Conservation (phyloP, 768 basidiomycete genomes). For the Leccinum broughii region DNA sequence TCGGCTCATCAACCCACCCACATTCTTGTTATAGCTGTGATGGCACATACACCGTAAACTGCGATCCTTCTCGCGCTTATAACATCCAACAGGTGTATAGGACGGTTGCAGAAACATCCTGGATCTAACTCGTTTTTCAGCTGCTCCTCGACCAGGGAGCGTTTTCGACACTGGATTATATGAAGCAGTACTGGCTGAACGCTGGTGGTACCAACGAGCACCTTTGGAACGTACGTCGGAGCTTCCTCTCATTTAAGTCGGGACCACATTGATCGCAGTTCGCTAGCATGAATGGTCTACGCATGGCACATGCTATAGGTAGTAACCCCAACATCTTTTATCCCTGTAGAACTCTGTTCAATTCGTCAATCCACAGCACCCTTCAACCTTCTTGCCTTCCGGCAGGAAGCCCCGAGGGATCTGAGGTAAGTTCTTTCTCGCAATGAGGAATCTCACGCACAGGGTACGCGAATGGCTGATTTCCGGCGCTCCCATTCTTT, state of each 20-base stretch:
- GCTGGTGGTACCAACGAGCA: constrained; percentile 58
- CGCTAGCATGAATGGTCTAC: constrained; percentile 69
- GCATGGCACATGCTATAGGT: constrained; percentile 57
- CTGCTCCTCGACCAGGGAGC: constrained; percentile 57
- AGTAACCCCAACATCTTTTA: neutral
- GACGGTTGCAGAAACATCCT: neutral
- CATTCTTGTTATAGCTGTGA: constrained; percentile 49
- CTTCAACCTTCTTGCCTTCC: constrained; percentile 58
- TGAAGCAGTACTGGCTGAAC: constrained; percentile 66
- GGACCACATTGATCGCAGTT: constrained; percentile 2
- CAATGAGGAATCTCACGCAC: neutral
- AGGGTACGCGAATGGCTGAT: neutral
- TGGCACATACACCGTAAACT: constrained; percentile 36
- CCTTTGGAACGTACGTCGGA: constrained; percentile 64
- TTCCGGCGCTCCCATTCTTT: neutral
- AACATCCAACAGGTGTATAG: constrained; percentile 41
- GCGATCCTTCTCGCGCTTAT: constrained; percentile 46
- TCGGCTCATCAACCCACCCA: neutral
- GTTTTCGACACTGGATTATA: constrained; percentile 55
- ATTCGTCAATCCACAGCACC: constrained; percentile 43
- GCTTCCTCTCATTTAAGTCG: neutral
- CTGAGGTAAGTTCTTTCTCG: constrained; percentile 44
- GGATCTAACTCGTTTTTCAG: constrained; percentile 33
- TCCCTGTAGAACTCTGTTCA: neutral
- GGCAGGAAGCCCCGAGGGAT: constrained; percentile 53